These are phyloP conservation scores for Acacia melanoxylon DNA, from an alignment of 306 rosid species.

Conservation along the genomic window DNA sequence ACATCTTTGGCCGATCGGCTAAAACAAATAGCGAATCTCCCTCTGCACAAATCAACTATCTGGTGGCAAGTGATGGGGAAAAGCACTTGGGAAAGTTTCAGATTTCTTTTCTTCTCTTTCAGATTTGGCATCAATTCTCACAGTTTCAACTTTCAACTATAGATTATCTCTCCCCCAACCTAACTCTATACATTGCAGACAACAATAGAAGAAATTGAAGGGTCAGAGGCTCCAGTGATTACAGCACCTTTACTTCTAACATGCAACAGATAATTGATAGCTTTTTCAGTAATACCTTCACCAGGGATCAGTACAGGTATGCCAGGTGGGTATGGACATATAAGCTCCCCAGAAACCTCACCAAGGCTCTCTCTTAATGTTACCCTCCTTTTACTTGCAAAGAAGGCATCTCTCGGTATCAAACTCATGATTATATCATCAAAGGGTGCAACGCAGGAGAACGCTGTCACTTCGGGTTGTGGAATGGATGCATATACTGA, in stretches of 20 bases:
- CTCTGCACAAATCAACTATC: neutral
- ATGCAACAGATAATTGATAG: slow-evolving; percentile 62
- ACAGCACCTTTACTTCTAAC: slow-evolving; percentile 58
- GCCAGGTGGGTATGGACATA: slow-evolving; percentile 89
- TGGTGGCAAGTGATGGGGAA: neutral
- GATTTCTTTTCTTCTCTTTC: neutral
- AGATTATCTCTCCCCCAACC: neutral
- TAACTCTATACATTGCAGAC: slow-evolving; percentile 50
- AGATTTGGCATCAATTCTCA: neutral
- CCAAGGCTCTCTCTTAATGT: slow-evolving; percentile 58
- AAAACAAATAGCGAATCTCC: slow-evolving; percentile 40
- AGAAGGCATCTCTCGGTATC: slow-evolving; percentile 89
- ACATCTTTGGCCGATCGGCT: neutral
- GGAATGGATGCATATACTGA: slow-evolving; percentile 29
- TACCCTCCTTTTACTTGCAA: slow-evolving; percentile 61
- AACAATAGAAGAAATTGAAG: slow-evolving; percentile 61
- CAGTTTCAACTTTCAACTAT: slow-evolving; percentile 2
- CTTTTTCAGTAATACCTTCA: slow-evolving; percentile 61
- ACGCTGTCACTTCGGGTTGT: slow-evolving; percentile 31
- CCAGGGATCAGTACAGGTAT: slow-evolving; percentile 83
- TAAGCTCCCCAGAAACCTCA: slow-evolving; percentile 74
- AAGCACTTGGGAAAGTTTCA: slow-evolving; percentile 15
- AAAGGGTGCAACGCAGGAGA: slow-evolving; percentile 39
- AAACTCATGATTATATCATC: slow-evolving; percentile 49
- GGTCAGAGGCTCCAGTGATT: slow-evolving; percentile 77